Base-by-base conservation (phyloP, 176 grass and related monocot genomes). In the Phragmites australis region DNA sequence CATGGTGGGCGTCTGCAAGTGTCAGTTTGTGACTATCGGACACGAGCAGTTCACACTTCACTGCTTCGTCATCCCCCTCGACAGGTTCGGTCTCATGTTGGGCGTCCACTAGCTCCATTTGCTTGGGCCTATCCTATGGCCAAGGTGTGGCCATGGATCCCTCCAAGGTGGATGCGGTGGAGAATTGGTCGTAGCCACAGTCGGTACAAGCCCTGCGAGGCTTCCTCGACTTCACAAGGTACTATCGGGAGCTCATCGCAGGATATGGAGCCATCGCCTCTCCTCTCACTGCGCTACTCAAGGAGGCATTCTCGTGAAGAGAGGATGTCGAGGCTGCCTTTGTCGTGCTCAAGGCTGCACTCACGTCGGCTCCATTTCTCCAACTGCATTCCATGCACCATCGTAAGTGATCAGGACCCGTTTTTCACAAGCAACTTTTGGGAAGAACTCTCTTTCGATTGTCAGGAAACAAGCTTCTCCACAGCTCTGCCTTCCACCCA, bases 1-100 rank as follows among this genome's bases (percentile, higher is more conserved):
- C 3, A 5, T 16, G 0, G 51, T 1, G 1, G 18, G 7, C 17
- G 0, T 39, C 0, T 19, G 2, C 1, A 0, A 3, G 19, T 6
- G 51, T 8, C 21, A 19, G 0, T 21, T 22, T 1, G 4, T 54
- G 6, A 22, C 18, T 21, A 54, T 54, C 21, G 51, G 21, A 6
- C 1, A 54, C 7, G 51, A 54, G 51, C 1, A 8, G 1, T 54
- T 54, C 51, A 2, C 6, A 0, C 1, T 54, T 2, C 2, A 54
- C 19, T 8, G 6, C 1, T 54, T n/a, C 21, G 6, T 19, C 1
- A 5, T 54, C 1, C 6, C 51, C 6, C 21, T 54, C 6, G 19
- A 0, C 18, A 19, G 51, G 1, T 22, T 54, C 51, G 0, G 9
- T 1, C 4, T 54, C 21, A 6, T 22, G 6, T 8, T 54, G 1